Evolutionary conservation across 2,329 filamentous ascomycete species (phyloP).

Genomic region (Trichoderma breve): DNA sequence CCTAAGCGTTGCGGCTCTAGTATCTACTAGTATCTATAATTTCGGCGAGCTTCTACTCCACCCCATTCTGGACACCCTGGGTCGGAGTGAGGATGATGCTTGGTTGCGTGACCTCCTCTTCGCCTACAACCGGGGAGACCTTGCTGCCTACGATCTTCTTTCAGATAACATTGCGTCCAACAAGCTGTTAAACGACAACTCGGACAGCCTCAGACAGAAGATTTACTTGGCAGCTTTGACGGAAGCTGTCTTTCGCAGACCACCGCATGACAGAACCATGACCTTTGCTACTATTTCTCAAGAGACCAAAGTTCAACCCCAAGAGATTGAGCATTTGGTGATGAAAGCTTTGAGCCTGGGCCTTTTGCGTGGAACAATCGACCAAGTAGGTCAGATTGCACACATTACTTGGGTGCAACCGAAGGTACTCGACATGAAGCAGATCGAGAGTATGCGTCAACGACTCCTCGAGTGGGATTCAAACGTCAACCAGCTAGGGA

Average conservation of each 20-base stretch:
- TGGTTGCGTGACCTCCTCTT: conserved; percentile 97
- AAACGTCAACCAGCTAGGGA: conserved; percentile 91
- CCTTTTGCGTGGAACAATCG: conserved; percentile 85
- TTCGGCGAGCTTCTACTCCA: conserved; percentile 98
- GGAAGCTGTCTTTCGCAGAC: conserved; percentile 92
- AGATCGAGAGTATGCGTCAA: conserved; percentile 89
- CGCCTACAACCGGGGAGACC: conserved; percentile 94
- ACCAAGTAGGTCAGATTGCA: conserved; percentile 91
- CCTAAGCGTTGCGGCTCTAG: conserved; percentile 84
- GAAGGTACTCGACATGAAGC: conserved; percentile 92
- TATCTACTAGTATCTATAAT: conserved; percentile 97
- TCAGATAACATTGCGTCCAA: conserved; percentile 79
- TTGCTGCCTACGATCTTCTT: conserved; percentile 81
- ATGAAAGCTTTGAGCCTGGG: conserved; percentile 99
- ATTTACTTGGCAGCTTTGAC: conserved; percentile 96
- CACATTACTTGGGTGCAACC: conserved; percentile 99
- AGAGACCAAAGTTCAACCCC: conserved; percentile 86
- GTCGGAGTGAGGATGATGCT: conserved; percentile 65
- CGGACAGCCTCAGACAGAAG: conserved; percentile 88
- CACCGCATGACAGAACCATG: conserved; percentile 93
- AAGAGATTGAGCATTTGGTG: conserved; percentile 95
- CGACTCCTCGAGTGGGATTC: conserved; percentile 91
- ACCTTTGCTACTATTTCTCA: conserved; percentile 82
- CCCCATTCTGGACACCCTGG: conserved; percentile 84
- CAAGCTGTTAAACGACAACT: conserved; percentile 73